phyloP scores from a whole-genome alignment of 1,284 basidiomycete species.

The Flammula alnicola region DNA sequence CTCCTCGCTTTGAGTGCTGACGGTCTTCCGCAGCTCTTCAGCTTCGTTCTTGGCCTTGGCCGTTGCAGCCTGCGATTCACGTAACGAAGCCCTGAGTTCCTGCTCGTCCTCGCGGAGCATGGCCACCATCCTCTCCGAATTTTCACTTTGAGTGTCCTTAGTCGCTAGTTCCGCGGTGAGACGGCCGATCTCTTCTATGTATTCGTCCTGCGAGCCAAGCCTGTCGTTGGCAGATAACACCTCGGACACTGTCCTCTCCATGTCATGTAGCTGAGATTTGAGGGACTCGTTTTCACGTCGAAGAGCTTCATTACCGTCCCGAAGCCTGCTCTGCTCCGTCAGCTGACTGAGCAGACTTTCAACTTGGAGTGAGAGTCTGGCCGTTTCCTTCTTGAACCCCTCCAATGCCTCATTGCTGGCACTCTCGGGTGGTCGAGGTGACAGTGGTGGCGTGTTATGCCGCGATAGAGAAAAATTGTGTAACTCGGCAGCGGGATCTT shows the following conservation, averaged over 20 bases:
- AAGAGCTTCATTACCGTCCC: slow-evolving; percentile 29
- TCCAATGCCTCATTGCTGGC: slow-evolving; percentile 14
- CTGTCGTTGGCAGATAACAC: slow-evolving; percentile 33
- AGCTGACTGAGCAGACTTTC: slow-evolving; percentile 31
- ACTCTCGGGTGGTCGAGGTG: slow-evolving; percentile 10
- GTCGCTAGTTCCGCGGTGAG: slow-evolving; percentile 31
- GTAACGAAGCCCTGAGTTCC: slow-evolving; percentile 17
- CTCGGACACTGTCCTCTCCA: slow-evolving; percentile 38
- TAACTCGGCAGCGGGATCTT: slow-evolving; percentile 16
- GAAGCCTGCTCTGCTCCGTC: slow-evolving; percentile 26
- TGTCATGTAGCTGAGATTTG: slow-evolving; percentile 33
- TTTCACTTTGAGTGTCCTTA: slow-evolving; percentile 28
- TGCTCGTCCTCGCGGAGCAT: slow-evolving; percentile 30
- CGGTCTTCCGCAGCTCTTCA: slow-evolving; percentile 17
- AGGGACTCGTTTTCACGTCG: slow-evolving; percentile 31
- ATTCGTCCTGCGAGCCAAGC: slow-evolving; percentile 29
- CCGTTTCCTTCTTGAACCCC: slow-evolving; percentile 30
- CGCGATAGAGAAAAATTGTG: slow-evolving; percentile 5
- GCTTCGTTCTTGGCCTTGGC: slow-evolving; percentile 18
- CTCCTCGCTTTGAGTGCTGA: slow-evolving; percentile 20
- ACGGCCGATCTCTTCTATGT: slow-evolving; percentile 29
- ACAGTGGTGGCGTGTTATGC: slow-evolving; percentile 12
- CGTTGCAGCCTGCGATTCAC: slow-evolving; percentile 21
- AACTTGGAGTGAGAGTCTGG: slow-evolving; percentile 28
- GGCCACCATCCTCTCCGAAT: slow-evolving; percentile 26